Base-by-base conservation (phyloP, 805 yeast genomes). In the Yarrowia bubula region DNA sequence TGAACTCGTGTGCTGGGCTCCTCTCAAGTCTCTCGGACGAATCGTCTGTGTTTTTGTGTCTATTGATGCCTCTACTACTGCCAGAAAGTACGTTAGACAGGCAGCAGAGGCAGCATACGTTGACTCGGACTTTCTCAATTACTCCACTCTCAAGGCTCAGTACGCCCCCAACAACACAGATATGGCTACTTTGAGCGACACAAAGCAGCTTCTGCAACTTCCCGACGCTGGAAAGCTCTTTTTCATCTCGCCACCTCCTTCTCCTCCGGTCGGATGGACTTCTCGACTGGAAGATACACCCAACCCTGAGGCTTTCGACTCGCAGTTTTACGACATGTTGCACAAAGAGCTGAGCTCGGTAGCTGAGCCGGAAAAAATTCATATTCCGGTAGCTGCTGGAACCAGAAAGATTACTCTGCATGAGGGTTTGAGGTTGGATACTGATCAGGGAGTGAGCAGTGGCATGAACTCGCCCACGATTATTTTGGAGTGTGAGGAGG, bases 231-330 rank as follows among this genome's bases (percentile, higher is more conserved):
- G 73, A 31, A 57, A 65, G 50, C 69, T 71, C 50, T 71, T 71
- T 68, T 65, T 71, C 43, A 69, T 71, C 31, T 69, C 71, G 8
- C 74, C 74, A 6, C 74, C 74, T 13, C 72, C 73, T 4, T 66
- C 70, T 13, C 74, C 74, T 1, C 74, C 73, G 0, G 68, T 65
- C 2, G 72, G 70, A 39, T 71, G 74, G 74, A 69, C 63, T 33
- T 65, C 71, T 9, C 14, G 61, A 50, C 41, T 42, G 10, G 74
- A 71, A 61, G 67, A 53, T 14, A 69, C 63, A 35, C 74, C 74
- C 31, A 69, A 71, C 63, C 68, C 62, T 17, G 67, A 67, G 10
- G 64, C 71, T n/a, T 62, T 65, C 39, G 62, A 63, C 38, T 15
- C 66, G n/a, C 63, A 64, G 43, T 57, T 68, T 35, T 64, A 63